These are phyloP conservation scores for Vairimorpha ceranae DNA, from an alignment of 371 early-diverging fungal genomes.

Conservation along the genomic window DNA sequence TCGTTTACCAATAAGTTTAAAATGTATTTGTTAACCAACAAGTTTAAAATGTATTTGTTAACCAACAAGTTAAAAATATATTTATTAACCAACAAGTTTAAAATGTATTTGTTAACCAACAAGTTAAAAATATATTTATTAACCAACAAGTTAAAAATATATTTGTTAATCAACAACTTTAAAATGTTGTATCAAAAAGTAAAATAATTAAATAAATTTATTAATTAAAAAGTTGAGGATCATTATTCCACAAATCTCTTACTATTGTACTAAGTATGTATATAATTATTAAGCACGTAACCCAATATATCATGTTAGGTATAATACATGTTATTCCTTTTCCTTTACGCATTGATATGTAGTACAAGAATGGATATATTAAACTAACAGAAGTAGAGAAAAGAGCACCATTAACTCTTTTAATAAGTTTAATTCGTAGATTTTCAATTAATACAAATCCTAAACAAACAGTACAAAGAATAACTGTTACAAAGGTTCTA, in stretches of 20 bases:
- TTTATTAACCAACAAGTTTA: no score
- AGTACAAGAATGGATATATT: conserved; percentile 29
- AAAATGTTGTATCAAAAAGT: no score
- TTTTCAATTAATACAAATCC: conserved; percentile 14
- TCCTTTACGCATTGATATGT: neutral
- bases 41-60: no score
- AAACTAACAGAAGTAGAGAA: conserved; percentile 30
- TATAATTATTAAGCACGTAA: neutral
- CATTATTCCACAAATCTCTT: neutral
- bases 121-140: no score
- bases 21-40: no score
- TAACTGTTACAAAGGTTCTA: conserved; percentile 1
- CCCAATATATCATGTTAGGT: neutral
- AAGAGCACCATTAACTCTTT: conserved; percentile 25
- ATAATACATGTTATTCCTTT: neutral
- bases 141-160: no score
- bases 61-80: no score
- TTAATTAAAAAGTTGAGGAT: neutral
- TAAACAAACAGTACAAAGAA: neutral
- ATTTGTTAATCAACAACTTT: no score
- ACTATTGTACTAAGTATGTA: conserved; percentile 16
- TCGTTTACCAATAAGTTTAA: no score
- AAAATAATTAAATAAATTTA: no score
- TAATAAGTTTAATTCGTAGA: conserved; percentile 23
- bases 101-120: no score